Evolutionary conservation across 1,284 basidiomycete species (phyloP).

Genomic region (Fistulina hepatica): DNA sequence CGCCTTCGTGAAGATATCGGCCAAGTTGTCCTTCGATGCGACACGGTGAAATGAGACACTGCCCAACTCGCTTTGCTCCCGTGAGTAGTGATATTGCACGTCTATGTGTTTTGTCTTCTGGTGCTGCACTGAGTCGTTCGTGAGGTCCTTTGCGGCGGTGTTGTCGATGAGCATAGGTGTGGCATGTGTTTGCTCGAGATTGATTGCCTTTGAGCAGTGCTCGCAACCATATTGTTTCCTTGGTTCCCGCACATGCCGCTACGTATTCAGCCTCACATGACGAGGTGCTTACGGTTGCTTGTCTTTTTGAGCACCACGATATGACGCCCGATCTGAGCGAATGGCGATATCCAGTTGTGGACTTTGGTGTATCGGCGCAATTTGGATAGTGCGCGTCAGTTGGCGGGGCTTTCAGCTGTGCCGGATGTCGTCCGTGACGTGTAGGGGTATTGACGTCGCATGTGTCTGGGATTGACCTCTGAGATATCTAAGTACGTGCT

Average conservation of each 20-base stretch:
- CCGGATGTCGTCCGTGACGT: background rate
- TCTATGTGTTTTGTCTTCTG: constrained; percentile 6
- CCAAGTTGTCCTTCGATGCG: constrained; percentile 1
- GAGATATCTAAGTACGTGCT: constrained; percentile 7
- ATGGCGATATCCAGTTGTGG: constrained; percentile 8
- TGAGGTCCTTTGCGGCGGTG: background rate
- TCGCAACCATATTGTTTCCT: constrained; percentile 1
- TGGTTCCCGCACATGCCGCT: background rate
- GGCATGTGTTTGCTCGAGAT: background rate
- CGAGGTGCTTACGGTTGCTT: background rate
- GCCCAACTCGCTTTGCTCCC: constrained; percentile 3
- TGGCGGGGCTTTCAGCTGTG: background rate
- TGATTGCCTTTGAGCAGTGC: background rate
- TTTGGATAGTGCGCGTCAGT: constrained; percentile 8
- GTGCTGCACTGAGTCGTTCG: constrained; percentile 1
- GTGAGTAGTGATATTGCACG: constrained; percentile 6
- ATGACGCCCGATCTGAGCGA: constrained; percentile 2
- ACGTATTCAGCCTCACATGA: constrained; percentile 3
- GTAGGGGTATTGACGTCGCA: background rate
- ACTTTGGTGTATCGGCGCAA: background rate
- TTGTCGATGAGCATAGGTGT: constrained; percentile 1
- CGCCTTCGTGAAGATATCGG: constrained; percentile 8
- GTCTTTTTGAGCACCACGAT: constrained; percentile 6
- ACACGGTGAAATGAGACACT: constrained; percentile 2
- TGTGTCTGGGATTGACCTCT: constrained; percentile 6